Evolutionary conservation across 129 eudicot genomes (phyloP).

Genomic region (carrot (Daucus carota)): DH1_v3.0 NC_030384.2:50434001-50434500

Average conservation of each 20-base stretch:
- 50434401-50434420: neutral
- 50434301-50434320: constrained; percentile 80
- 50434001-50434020: constrained; percentile 82
- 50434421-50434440: neutral
- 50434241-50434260: neutral
- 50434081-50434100: neutral
- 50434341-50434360: constrained; percentile 33
- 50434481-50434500: neutral
- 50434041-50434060: constrained; percentile 83
- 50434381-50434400: neutral
- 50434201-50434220: neutral
- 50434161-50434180: neutral
- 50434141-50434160: neutral
- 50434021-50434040: constrained; percentile 87
- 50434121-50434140: neutral
- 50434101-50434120: neutral
- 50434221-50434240: no score
- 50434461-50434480: neutral
- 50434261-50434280: constrained; percentile 77
- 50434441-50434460: neutral
- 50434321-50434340: constrained; percentile 89
- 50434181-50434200: neutral
- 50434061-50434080: constrained; percentile 17
- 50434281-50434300: constrained; percentile 58
- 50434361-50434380: constrained; percentile 3